phyloP scores from a whole-genome alignment of 2,329 filamentous ascomycete species.

The Fusarium vanettenii region DNA sequence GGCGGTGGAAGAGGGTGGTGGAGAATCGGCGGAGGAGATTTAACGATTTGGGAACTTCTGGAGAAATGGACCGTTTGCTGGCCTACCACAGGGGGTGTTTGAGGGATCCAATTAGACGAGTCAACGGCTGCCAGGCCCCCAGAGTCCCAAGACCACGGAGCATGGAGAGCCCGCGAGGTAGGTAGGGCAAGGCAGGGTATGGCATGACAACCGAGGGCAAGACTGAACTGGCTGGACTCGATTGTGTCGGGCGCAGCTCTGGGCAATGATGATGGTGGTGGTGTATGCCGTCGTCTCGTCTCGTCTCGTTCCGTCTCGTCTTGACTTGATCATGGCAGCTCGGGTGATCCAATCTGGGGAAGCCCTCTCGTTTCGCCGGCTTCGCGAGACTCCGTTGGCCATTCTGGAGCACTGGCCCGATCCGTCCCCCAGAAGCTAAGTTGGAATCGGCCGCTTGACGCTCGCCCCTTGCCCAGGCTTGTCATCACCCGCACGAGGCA shows the following conservation, averaged over 20 bases:
- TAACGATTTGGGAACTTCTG: slow-evolving; percentile 40
- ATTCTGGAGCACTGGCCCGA: neutral
- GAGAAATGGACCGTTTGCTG: slow-evolving; percentile 29
- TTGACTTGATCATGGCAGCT: slow-evolving; percentile 11
- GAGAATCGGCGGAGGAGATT: slow-evolving; percentile 35
- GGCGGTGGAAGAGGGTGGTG: slow-evolving; percentile 44
- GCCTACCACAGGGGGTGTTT: slow-evolving; percentile 28
- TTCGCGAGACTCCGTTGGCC: neutral
- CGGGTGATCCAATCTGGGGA: slow-evolving; percentile 22
- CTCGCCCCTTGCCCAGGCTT: slow-evolving; percentile 5
- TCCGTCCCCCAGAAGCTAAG: slow-evolving; percentile 1
- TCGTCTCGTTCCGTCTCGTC: neutral
- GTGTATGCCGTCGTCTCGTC: neutral
- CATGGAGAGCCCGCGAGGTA: slow-evolving; percentile 3
- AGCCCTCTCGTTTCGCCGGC: neutral
- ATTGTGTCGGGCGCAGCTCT: slow-evolving; percentile 18
- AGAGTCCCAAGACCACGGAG: slow-evolving; percentile 9
- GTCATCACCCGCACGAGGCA: slow-evolving; percentile 22
- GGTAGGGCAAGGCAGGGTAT: slow-evolving; percentile 10
- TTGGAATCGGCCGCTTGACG: slow-evolving; percentile 2
- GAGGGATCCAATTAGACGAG: slow-evolving; percentile 22
- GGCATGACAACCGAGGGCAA: slow-evolving; percentile 28
- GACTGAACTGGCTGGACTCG: slow-evolving; percentile 5
- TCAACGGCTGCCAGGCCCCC: slow-evolving; percentile 20
- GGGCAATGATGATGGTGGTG: slow-evolving; percentile 21